Evolutionary conservation across 352 stramenopile species (phyloP).

Genomic region (Phytophthora sp.): DNA sequence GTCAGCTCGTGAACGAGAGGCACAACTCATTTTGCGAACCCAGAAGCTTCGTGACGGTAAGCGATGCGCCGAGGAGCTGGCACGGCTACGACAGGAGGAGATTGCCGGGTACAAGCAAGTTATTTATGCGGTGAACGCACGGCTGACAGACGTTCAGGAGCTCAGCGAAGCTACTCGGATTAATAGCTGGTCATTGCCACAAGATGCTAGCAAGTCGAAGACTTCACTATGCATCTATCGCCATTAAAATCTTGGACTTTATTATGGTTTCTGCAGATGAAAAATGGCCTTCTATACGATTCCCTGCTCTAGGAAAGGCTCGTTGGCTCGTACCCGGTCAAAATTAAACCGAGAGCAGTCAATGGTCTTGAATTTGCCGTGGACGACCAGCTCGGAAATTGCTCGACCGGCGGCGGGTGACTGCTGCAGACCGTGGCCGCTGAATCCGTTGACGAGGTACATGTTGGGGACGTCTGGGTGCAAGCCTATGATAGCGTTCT

Average conservation of each 20-base stretch:
- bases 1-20: conserved; percentile 46
- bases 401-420: conserved; percentile 76
- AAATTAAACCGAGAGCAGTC: conserved; percentile 77
- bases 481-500: conserved; percentile 86
- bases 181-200: conserved; percentile 39
- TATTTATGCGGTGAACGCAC: conserved; percentile 62
- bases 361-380: conserved; percentile 77
- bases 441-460: conserved; percentile 88
- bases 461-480: conserved; percentile 84
- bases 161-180: conserved; percentile 31
- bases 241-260: conserved; percentile 47
- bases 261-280: conserved; percentile 15
- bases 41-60: conserved; percentile 51
- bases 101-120: conserved; percentile 70
- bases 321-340: conserved; percentile 70
- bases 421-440: conserved; percentile 82
- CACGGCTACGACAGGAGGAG: conserved; percentile 51
- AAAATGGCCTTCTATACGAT: conserved; percentile 60
- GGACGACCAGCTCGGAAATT: conserved; percentile 75
- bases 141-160: conserved; percentile 62
- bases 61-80: conserved; percentile 60
- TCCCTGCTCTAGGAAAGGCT: conserved; percentile 74
- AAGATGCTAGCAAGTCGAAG: conserved; percentile 35
- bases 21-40: conserved; percentile 35
- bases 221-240: conserved; percentile 74